Evolutionary conservation across 2,329 filamentous ascomycete species (phyloP), one percentile per base, ranked within the genome.

Genomic region (Nothophaeocryptopus gaeumannii): DNA sequence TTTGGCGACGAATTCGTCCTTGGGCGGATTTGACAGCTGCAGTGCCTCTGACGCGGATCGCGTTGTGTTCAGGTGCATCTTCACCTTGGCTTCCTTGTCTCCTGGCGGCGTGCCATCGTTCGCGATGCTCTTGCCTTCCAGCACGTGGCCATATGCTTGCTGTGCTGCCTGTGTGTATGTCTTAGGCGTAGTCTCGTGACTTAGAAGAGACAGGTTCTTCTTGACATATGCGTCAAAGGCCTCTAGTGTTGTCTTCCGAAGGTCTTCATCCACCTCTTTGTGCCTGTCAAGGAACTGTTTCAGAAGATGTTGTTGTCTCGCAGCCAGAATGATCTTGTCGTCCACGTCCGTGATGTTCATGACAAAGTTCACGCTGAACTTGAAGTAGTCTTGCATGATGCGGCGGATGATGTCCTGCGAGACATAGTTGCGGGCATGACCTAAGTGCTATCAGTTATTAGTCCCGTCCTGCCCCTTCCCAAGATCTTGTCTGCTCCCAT

Each of bases 311-410:
- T 93, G 85, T 71, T 93, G 84, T 63, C 92, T 78, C 11, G 86
- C 82, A 47, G 79, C 74, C 11, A 84, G 67, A 55, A 83, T 83
- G 62, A 84, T 88, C 76, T 72, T 71, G 60, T 72, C 70, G 45
- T 90, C 86, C 34, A 92, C 67, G 62, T 92, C 90, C 26, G 90
- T 95, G 56, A 93, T 89, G 72, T 95, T 95, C 85, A 95, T 93
- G 58, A 95, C 88, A 72, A 95, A 95, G 53, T 84, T 82, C 58
- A 96, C 82, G 36, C 89, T 75, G 69, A 87, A 93, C 54, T 83
- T 82, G 68, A 95, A 95, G 71, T 93, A 92, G 68, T 92, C 83
- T 63, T 80, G 77, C 70, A 95, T 72, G 61, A 95, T 88, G 62
- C 90, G 83, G 54, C 90, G 81, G 60, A 95, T 84, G 57, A 95